Conservation (phyloP, 2,329 filamentous ascomycete species). For the Aspergillus sp. region DNA sequence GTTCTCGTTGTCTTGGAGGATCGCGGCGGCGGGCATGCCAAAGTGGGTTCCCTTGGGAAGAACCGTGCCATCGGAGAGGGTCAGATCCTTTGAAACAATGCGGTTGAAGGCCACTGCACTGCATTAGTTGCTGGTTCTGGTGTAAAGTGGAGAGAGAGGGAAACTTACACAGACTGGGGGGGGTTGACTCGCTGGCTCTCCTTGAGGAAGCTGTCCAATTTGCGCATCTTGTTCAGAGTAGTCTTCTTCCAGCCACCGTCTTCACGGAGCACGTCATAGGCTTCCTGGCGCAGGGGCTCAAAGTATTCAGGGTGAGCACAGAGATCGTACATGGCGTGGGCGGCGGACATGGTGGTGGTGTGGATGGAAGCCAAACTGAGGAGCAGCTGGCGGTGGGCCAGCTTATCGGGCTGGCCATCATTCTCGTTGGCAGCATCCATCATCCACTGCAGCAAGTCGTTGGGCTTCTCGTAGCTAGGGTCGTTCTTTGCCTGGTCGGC, state of each 20-base stretch:
- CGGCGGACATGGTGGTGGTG: constrained; percentile 7
- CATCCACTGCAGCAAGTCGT: constrained; percentile 36
- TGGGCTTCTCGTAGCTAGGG: constrained; percentile 24
- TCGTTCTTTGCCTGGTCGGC: background rate
- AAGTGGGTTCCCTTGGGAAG: constrained; percentile 8
- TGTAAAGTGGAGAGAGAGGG: background rate
- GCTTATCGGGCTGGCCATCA: constrained; percentile 4
- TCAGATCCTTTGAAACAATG: background rate
- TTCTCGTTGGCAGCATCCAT: constrained; percentile 12
- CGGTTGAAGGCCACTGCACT: constrained; percentile 2
- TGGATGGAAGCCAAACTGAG: constrained; percentile 10
- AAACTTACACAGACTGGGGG: constrained; percentile 2
- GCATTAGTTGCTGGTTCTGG: background rate
- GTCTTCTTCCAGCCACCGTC: constrained; percentile 10
- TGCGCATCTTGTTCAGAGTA: constrained; percentile 3
- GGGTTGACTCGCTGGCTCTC: constrained; percentile 9
- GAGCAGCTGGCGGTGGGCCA: constrained; percentile 10
- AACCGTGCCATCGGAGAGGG: constrained; percentile 2
- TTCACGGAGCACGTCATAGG: constrained; percentile 5
- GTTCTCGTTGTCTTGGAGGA: constrained; percentile 9
- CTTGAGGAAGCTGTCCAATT: constrained; percentile 7
- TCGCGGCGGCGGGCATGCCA: constrained; percentile 2
- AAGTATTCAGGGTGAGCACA: constrained; percentile 14
- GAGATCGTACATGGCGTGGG: constrained; percentile 15
- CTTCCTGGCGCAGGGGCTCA: constrained; percentile 14